Conservation (phyloP, 306 rosid genomes). For the Astragalus glycyphyllos region DNA sequence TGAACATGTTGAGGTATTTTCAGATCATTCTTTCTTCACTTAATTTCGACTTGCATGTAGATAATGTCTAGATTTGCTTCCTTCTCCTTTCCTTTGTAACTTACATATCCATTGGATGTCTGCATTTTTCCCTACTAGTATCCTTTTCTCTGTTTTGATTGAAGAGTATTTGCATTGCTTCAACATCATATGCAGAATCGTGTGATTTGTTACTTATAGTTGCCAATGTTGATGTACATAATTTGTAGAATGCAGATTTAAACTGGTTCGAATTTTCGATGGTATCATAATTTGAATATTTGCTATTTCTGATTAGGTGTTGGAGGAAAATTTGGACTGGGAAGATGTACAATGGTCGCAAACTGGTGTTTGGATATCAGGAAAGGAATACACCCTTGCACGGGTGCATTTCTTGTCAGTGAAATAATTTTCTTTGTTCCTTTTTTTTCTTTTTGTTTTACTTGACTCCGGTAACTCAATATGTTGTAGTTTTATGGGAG, state of each 20-base stretch:
- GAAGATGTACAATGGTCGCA: conserved; percentile 98
- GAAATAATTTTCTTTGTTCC: conserved; percentile 46
- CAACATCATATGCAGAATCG: conserved; percentile 6
- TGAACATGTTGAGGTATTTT: conserved; percentile 83
- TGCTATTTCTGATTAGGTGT: conserved; percentile 53
- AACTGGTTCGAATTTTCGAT: neutral
- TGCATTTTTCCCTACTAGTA: conserved; percentile 3
- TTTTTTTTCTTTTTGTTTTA: neutral
- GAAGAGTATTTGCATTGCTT: neutral
- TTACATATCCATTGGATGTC: neutral
- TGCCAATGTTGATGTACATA: neutral
- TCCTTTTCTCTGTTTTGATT: neutral
- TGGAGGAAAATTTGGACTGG: conserved; percentile 95
- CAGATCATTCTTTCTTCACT: neutral
- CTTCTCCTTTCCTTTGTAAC: neutral
- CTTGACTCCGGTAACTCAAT: conserved; percentile 24
- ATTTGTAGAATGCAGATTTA: neutral
- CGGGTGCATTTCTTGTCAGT: conserved; percentile 87
- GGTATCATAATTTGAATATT: conserved; percentile 14
- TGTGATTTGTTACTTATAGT: neutral
- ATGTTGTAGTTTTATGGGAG: conserved; percentile 37
- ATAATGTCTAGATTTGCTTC: neutral
- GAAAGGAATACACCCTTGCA: conserved; percentile 85
- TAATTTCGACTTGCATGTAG: conserved; percentile 21
- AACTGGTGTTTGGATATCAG: conserved; percentile 95